phyloP scores from a whole-genome alignment of 2,329 filamentous ascomycete species.

The Aureobasidium subglaciale region DNA sequence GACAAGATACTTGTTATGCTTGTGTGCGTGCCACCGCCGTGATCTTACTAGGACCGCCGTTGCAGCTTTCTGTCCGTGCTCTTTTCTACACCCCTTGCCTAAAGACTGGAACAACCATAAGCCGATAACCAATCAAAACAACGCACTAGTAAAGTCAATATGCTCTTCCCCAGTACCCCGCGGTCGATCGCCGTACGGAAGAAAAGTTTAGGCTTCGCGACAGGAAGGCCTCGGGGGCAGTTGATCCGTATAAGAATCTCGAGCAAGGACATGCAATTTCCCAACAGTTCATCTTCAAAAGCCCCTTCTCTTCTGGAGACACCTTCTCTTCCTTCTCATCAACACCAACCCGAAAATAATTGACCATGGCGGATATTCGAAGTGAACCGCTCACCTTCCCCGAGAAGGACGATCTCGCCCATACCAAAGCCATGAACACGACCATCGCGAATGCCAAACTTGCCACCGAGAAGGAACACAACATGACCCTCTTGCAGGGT shows the following conservation, averaged over 20 bases:
- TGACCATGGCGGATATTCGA: constrained; percentile 14
- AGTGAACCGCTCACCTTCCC: constrained; percentile 21
- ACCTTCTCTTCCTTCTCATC: neutral
- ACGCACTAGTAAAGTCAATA: neutral
- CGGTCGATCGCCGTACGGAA: neutral
- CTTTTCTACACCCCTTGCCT: neutral
- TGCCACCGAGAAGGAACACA: constrained; percentile 43
- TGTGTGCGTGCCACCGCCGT: no score
- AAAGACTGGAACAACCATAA: constrained; percentile 5
- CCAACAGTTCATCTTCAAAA: constrained; percentile 7
- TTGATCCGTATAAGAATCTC: neutral
- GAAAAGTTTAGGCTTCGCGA: no score
- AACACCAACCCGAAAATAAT: neutral
- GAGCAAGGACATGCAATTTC: constrained; percentile 5
- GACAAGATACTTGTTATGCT: neutral
- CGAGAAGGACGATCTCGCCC: constrained; percentile 27
- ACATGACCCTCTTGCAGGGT: constrained; percentile 59
- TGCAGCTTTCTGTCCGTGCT: neutral
- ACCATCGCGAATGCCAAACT: constrained; percentile 37
- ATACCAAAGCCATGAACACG: constrained; percentile 22
- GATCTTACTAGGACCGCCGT: no score
- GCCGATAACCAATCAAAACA: constrained; percentile 9
- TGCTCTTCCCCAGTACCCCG: neutral
- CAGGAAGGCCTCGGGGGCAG: no score
- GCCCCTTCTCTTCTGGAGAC: constrained; percentile 2